A percentile compares a stretch with the other conserved stretches of the same genome.
phyloP scores from a whole-genome alignment of 768 basidiomycete species.

The Sporobolomyces phaffii region DNA sequence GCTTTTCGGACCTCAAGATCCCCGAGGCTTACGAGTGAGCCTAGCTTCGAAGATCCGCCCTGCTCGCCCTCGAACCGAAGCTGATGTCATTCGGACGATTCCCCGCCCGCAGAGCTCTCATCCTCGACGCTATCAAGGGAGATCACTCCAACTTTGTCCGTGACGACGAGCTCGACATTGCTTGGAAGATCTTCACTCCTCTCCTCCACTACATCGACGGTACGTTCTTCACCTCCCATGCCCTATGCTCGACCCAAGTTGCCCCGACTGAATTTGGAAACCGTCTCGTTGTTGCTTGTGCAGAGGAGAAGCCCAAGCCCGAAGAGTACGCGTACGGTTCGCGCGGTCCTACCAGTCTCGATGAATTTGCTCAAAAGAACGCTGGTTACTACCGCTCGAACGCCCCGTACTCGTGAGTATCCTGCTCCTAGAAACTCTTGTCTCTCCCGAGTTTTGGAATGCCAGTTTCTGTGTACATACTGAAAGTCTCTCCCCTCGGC shows the following conservation, averaged over 20 bases:
- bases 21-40: slow-evolving; percentile 76
- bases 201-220: slow-evolving; percentile 38
- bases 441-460: background rate
- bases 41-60: background rate
- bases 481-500: too few species aligned
- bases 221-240: background rate
- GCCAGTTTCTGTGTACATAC: too few species aligned
- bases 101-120: slow-evolving; percentile 60
- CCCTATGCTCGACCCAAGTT: too few species aligned
- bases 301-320: slow-evolving; percentile 63
- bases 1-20: slow-evolving; percentile 83
- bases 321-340: slow-evolving; percentile 84
- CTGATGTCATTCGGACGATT: background rate
- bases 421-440: background rate
- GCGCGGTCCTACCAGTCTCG: slow-evolving; percentile 81
- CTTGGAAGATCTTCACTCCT: slow-evolving; percentile 96
- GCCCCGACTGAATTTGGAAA: too few species aligned
- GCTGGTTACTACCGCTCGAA: slow-evolving; percentile 45
- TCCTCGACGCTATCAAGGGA: slow-evolving; percentile 91
- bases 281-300: background rate
- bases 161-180: slow-evolving; percentile 91
- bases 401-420: slow-evolving; percentile 29
- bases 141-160: slow-evolving; percentile 99
- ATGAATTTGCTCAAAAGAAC: slow-evolving; percentile 65
- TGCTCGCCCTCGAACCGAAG: too few species aligned